These are phyloP conservation scores for Edaphochlamys debaryana DNA, from an alignment of 139 green algal genomes.

Conservation along the genomic window DNA sequence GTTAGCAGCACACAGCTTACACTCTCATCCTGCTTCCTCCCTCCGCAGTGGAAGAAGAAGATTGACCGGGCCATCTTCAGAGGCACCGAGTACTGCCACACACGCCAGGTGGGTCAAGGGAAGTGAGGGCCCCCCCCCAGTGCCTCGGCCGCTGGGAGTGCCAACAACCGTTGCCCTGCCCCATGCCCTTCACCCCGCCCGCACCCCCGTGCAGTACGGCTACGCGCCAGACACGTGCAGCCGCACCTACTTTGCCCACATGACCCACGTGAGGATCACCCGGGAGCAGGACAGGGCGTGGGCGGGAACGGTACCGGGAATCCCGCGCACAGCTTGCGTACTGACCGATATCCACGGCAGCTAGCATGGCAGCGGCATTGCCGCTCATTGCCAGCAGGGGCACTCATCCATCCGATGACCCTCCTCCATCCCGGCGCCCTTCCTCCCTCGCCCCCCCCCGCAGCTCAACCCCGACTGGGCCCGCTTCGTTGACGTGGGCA, in stretches of 20 bases:
- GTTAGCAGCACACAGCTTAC: no score
- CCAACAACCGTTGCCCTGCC: no score
- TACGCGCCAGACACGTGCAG: neutral
- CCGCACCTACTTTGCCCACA: conserved; percentile 14
- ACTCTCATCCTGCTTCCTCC: no score
- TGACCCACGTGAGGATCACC: neutral
- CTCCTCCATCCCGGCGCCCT: neutral
- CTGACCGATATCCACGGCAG: neutral
- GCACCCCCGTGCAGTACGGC: neutral
- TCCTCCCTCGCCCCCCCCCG: neutral
- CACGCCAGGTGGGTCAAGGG: no score
- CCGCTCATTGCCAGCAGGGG: neutral
- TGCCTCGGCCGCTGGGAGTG: no score
- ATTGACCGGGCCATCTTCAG: neutral
- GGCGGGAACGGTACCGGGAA: neutral
- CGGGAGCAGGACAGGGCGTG: no score
- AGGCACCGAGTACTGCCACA: conserved; percentile 36
- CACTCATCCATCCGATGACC: neutral
- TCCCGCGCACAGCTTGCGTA: neutral
- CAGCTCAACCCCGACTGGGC: conserved; percentile 9
- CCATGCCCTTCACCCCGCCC: no score
- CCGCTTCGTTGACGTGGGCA: conserved; percentile 11
- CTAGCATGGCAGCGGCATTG: no score
- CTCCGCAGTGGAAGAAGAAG: neutral
- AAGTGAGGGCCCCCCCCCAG: no score